Conservation (phyloP, 1,284 basidiomycete genomes). For the Malassezia vespertilionis region DNA sequence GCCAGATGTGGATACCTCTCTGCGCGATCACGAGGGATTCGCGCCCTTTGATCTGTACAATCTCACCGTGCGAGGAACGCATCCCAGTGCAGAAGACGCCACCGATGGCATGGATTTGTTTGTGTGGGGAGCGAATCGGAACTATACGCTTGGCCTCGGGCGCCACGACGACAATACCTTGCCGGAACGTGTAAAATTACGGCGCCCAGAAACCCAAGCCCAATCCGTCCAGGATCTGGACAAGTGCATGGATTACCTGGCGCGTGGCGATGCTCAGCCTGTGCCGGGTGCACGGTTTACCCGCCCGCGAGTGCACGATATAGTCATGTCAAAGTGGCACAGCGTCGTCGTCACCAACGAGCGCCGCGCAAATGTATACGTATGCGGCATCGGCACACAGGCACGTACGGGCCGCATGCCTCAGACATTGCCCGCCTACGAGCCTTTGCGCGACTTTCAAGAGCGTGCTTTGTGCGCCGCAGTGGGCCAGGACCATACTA, state of each 20-base stretch:
- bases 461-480: constrained; percentile 56
- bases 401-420: constrained; percentile 58
- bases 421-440: constrained; percentile 65
- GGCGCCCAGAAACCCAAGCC: too few species aligned
- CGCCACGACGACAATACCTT: constrained; percentile 67
- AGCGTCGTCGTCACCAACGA: constrained; percentile 39
- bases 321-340: constrained; percentile 39
- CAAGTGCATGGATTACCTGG: too few species aligned
- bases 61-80: constrained; percentile 40
- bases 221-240: too few species aligned
- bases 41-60: constrained; percentile 91
- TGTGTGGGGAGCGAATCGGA: constrained; percentile 79
- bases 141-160: constrained; percentile 60
- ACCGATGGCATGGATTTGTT: constrained; percentile 55
- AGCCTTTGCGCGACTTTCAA: constrained; percentile 57
- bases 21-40: constrained; percentile 82
- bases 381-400: constrained; percentile 35
- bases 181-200: constrained; percentile 67
- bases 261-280: not conserved
- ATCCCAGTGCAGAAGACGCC: constrained; percentile 18
- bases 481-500: constrained; percentile 84
- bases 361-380: constrained; percentile 38
- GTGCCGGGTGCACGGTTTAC: constrained; percentile 32
- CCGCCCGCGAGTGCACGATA: constrained; percentile 29
- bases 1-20: constrained; percentile 60